These are phyloP conservation scores for Backusella parvicylindrica DNA, from an alignment of 192 early-diverging fungal species.

Conservation along the genomic window DNA sequence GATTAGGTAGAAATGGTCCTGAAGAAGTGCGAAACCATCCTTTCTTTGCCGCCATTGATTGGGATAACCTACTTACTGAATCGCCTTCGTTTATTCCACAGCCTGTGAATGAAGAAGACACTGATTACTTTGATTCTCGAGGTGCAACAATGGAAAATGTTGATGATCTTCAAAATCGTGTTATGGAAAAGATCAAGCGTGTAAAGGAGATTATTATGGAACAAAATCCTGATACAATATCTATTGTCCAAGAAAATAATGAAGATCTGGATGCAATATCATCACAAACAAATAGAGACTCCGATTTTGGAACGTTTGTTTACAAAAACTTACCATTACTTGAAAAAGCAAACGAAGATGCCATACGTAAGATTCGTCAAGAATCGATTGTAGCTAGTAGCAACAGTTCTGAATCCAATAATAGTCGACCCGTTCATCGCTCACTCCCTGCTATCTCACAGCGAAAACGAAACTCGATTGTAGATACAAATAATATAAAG, in stretches of 20 bases:
- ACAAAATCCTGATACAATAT: conserved; percentile 4
- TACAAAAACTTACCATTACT: conserved; percentile 89
- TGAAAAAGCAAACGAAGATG: conserved; percentile 87
- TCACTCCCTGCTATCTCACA: conserved; percentile 37
- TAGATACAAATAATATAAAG: conserved; percentile 13
- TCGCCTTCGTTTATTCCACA: conserved; percentile 85
- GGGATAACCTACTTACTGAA: conserved; percentile 58
- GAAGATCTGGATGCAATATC: conserved; percentile 1
- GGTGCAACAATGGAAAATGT: conserved; percentile 62
- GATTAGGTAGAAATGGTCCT: conserved; percentile 70
- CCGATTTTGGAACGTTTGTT: conserved; percentile 87
- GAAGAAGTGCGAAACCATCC: conserved; percentile 75
- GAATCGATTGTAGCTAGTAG: conserved; percentile 48
- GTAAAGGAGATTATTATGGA: conserved; percentile 13
- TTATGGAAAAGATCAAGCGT: conserved; percentile 30
- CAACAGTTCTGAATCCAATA: background rate
- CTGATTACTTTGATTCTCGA: conserved; percentile 90
- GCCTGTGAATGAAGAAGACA: conserved; percentile 73
- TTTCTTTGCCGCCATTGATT: conserved; percentile 72
- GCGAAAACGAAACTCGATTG: conserved; percentile 19
- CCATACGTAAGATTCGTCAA: conserved; percentile 74
- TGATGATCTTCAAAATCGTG: conserved; percentile 36
- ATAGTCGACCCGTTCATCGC: conserved; percentile 24
- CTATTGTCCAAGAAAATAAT: background rate
- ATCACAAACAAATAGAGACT: background rate